Conservation (phyloP, 345 rosid species). For the Arabidopsis arenosa region DNA sequence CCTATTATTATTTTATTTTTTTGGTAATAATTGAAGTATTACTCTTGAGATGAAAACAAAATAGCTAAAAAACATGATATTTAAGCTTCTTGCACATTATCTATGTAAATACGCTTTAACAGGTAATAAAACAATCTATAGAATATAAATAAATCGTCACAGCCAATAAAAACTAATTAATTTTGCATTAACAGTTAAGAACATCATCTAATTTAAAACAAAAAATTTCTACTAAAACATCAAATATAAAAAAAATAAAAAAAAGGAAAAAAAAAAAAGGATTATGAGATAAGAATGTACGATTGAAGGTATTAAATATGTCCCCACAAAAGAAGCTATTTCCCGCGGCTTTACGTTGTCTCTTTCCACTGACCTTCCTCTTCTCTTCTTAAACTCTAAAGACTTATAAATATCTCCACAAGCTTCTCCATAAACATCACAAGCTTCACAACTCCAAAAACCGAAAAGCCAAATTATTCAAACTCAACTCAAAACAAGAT, state of each 20-base stretch:
- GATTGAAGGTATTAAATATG: not conserved
- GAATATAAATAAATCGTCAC: too few species aligned
- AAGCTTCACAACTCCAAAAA: slow-evolving; percentile 5
- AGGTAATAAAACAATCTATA: too few species aligned
- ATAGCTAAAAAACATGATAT: not conserved
- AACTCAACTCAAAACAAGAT: slow-evolving; percentile 9
- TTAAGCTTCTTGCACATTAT: too few species aligned
- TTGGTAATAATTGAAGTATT: too few species aligned
- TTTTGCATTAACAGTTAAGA: too few species aligned
- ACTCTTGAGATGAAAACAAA: not conserved
- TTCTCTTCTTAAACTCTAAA: not conserved
- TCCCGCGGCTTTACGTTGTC: slow-evolving; percentile 6
- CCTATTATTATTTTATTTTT: too few species aligned
- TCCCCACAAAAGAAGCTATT: not conserved
- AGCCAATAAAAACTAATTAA: too few species aligned
- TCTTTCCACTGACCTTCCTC: slow-evolving; percentile 19
- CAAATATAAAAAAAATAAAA: too few species aligned
- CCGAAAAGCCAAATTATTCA: not conserved
- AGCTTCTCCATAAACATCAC: slow-evolving; percentile 11
- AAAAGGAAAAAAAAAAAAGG: too few species aligned
- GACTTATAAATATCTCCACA: not conserved
- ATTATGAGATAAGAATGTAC: not conserved
- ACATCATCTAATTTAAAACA: too few species aligned
- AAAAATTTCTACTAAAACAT: too few species aligned
- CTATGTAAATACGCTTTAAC: too few species aligned